phyloP scores from a whole-genome alignment of 805 yeast species.

The Saccharomycopsis guyanensis region DNA sequence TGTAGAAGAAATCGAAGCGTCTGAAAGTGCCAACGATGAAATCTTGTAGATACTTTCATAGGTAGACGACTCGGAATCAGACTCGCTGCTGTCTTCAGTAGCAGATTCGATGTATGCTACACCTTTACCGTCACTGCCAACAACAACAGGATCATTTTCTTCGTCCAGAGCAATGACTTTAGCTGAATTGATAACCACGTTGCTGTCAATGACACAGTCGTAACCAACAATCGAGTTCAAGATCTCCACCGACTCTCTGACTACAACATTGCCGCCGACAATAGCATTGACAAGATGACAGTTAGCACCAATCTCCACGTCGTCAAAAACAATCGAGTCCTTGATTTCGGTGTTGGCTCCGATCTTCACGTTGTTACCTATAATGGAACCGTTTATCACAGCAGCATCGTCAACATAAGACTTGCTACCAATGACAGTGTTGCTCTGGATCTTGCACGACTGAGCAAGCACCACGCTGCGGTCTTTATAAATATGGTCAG shows the following conservation, averaged over 20 bases:
- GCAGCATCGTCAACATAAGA: constrained; percentile 75
- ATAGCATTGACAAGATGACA: constrained; percentile 53
- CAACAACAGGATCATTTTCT: constrained; percentile 21
- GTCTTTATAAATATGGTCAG: constrained; percentile 85
- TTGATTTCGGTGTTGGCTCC: constrained; percentile 67
- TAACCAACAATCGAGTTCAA: constrained; percentile 79
- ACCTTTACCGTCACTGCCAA: constrained; percentile 33
- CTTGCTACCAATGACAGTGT: constrained; percentile 75
- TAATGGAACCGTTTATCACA: constrained; percentile 55
- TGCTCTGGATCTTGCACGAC: constrained; percentile 62
- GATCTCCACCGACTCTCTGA: constrained; percentile 48
- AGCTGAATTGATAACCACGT: constrained; percentile 40
- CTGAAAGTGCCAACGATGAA: constrained; percentile 44
- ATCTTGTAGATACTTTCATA: constrained; percentile 35
- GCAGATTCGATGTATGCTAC: constrained; percentile 27
- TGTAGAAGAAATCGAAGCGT: constrained; percentile 47
- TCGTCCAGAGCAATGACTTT: constrained; percentile 37
- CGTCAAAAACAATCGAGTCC: constrained; percentile 84
- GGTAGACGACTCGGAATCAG: constrained; percentile 23
- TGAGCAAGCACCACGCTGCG: constrained; percentile 84
- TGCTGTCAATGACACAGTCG: constrained; percentile 56
- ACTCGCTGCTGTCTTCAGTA: constrained; percentile 19
- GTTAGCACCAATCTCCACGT: constrained; percentile 63
- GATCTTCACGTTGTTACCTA: constrained; percentile 81
- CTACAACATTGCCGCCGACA: constrained; percentile 55